Evolutionary conservation across 192 early-diverging fungal genomes (phyloP), one percentile per base, ranked within the genome.

Genomic region (Coemansia sp.): DNA sequence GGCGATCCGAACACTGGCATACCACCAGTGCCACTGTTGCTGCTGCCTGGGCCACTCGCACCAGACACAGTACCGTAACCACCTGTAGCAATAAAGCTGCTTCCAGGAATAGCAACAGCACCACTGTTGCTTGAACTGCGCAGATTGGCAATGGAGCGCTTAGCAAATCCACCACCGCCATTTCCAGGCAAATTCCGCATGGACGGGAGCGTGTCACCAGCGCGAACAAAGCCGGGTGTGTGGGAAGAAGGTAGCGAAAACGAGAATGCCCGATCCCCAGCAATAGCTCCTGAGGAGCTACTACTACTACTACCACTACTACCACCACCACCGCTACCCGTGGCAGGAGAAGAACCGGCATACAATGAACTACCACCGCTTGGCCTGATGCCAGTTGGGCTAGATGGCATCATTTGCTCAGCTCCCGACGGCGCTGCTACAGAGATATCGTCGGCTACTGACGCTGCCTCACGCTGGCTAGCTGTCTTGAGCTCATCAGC

Each of bases 91-190:
- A 13, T 56, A 56, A 56, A 33, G 53, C 30, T 56, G 30, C 53
- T 34, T 7, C 21, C 53, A 33, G 26, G 53, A 15, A n/a, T 25
- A 16, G 29, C 13, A 15, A 57, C 23, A 25, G 46, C 46, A 7
- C 46, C 43, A 20, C 34, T 5, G 45, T 46, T 42, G 2, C 51
- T 49, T 5, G 63, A 43, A 16, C 63, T 64, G 25, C 78, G 78
- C 61, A 81, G 52, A 29, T 81, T 81, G 46, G 72, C 72, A 39
- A 81, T 81, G 6, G 78, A 81, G 51, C 78, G 78, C 72, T 81
- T 81, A 20, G 78, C 69, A 72, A 81, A 81, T 5, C 72, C 64
- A 23, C 68, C 68, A 0, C 28, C 18, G 15, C 57, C 37, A 49
- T 21, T 25, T 21, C 46, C 46, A 33, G 73, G 77, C 23, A 43